These are phyloP conservation scores for Vigna reflexopilosa DNA, from an alignment of 306 rosid species.

Conservation along the genomic window DNA sequence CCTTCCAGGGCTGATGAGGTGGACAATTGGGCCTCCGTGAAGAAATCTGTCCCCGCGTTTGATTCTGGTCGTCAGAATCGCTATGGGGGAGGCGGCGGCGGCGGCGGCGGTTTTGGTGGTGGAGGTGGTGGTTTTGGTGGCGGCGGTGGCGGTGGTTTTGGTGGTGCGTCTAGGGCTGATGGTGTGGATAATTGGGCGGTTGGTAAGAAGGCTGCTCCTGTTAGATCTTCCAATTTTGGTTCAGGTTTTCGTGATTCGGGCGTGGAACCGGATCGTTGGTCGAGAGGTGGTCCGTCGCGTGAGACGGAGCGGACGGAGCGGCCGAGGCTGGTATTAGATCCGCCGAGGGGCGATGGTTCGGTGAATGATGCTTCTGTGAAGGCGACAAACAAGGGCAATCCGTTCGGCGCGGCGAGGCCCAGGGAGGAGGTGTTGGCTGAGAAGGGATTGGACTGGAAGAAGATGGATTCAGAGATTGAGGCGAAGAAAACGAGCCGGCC, in stretches of 20 bases:
- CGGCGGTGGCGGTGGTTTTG: constrained; percentile 48
- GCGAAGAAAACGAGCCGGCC: constrained; percentile 88
- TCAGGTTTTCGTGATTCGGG: constrained; percentile 72
- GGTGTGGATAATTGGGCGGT: constrained; percentile 82
- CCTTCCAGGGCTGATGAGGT: constrained; percentile 98
- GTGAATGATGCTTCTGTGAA: constrained; percentile 56
- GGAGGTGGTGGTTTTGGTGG: background rate
- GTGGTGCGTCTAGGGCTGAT: constrained; percentile 74
- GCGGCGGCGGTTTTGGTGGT: background rate
- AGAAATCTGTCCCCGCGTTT: constrained; percentile 63
- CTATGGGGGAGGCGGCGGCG: constrained; percentile 49
- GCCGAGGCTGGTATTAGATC: constrained; percentile 79
- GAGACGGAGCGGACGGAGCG: constrained; percentile 59
- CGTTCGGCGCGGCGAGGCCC: constrained; percentile 91
- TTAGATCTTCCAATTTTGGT: constrained; percentile 76
- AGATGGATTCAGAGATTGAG: constrained; percentile 80
- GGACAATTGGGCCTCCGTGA: constrained; percentile 80
- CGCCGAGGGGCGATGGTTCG: constrained; percentile 57
- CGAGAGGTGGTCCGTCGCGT: constrained; percentile 53
- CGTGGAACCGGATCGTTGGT: constrained; percentile 79
- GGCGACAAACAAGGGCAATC: constrained; percentile 71
- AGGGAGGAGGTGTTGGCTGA: constrained; percentile 94
- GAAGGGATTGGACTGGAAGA: constrained; percentile 95
- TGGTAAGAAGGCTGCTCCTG: constrained; percentile 64
- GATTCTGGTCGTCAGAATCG: constrained; percentile 82